Conservation (phyloP, 2,329 filamentous ascomycete genomes). For the Fusarium nematophilum region DNA sequence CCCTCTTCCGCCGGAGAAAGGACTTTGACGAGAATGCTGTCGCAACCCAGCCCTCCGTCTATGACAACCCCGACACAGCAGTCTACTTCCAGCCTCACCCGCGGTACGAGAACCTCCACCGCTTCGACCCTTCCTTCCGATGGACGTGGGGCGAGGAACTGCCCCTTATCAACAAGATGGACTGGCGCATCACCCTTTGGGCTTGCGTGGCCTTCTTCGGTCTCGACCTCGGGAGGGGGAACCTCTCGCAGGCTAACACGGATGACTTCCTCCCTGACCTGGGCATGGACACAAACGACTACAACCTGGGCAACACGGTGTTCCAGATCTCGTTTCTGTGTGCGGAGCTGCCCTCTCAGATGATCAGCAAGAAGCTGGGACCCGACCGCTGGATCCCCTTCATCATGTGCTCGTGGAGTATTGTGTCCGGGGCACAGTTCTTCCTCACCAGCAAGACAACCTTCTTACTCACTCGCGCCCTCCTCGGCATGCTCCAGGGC, state of each 20-base stretch:
- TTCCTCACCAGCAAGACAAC: conserved; percentile 52
- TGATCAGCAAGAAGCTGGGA: conserved; percentile 68
- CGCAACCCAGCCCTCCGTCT: neutral
- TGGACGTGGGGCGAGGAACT: conserved; percentile 57
- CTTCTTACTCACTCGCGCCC: conserved; percentile 52
- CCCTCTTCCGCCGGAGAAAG: neutral
- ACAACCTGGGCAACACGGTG: conserved; percentile 48
- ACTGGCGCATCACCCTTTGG: neutral
- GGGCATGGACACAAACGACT: conserved; percentile 54
- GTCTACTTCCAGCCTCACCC: conserved; percentile 2
- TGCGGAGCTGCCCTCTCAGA: conserved; percentile 66
- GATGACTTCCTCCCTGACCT: conserved; percentile 47
- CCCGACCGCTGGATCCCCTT: conserved; percentile 70
- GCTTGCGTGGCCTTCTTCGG: conserved; percentile 2
- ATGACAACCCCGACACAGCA: neutral
- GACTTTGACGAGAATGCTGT: neutral
- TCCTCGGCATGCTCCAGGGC: conserved; percentile 57
- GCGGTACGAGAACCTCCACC: conserved; percentile 52
- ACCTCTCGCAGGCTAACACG: neutral
- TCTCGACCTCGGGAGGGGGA: neutral
- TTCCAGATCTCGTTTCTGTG: conserved; percentile 47
- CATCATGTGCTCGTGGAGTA: conserved; percentile 64
- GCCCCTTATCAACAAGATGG: conserved; percentile 38
- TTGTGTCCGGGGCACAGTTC: conserved; percentile 62
- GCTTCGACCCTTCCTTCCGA: conserved; percentile 59